Evolutionary conservation across 106 monocot species (phyloP).

Genomic region (Dendrobium catenatum): DNA sequence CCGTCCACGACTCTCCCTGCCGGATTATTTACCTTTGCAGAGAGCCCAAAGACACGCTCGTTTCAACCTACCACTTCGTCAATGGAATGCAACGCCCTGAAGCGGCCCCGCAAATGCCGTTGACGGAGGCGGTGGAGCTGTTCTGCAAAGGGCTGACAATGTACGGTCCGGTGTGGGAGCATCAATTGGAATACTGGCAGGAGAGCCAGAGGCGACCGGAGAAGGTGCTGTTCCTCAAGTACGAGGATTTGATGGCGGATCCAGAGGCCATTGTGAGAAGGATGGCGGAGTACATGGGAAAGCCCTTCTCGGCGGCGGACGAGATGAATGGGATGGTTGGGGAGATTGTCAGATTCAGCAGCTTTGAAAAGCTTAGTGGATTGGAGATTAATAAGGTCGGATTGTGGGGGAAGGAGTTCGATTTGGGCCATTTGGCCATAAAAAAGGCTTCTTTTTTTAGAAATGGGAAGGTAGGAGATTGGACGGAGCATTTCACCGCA

Average conservation of each 20-base stretch:
- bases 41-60: constrained; percentile 30
- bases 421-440: neutral
- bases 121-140: neutral
- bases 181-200: constrained; percentile 17
- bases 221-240: constrained; percentile 21
- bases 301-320: constrained; percentile 19
- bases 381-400: neutral
- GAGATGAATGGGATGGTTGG: constrained; percentile 14
- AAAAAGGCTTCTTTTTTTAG: constrained; percentile 8
- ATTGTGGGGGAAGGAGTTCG: neutral
- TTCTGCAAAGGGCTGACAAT: neutral
- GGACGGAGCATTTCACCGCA: constrained; percentile 20
- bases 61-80: constrained; percentile 24
- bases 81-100: neutral
- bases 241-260: constrained; percentile 20
- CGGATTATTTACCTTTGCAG: constrained; percentile 30
- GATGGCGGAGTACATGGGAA: constrained; percentile 29
- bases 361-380: constrained; percentile 14
- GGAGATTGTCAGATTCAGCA: constrained; percentile 20
- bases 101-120: neutral
- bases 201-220: constrained; percentile 7
- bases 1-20: constrained; percentile 13
- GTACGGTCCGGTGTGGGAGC: constrained; percentile 25
- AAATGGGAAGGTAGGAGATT: constrained; percentile 32
- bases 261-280: constrained; percentile 1